Evolutionary conservation across 257 asterid species (phyloP).

Genomic region (Solanum microdontum): DNA sequence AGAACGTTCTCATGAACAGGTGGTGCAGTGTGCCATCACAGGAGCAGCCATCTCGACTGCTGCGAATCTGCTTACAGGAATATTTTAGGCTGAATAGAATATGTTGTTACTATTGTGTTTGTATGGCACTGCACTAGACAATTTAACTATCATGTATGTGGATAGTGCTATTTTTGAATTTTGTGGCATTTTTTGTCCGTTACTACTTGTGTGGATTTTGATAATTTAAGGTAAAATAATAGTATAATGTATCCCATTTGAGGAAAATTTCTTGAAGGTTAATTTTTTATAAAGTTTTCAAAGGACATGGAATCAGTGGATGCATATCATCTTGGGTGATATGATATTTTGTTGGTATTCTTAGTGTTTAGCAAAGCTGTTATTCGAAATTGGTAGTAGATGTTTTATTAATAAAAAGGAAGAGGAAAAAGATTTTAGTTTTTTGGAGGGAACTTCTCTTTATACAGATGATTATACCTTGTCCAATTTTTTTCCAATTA

Average conservation of each 20-base stretch:
- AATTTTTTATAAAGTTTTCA: neutral
- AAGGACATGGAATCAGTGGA: neutral
- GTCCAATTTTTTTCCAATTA: too few relatives aligned
- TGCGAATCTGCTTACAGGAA: constrained; percentile 72
- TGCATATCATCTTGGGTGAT: neutral
- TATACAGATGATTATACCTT: too few relatives aligned
- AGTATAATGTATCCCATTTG: neutral
- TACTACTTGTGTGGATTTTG: neutral
- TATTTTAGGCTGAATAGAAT: constrained; percentile 23
- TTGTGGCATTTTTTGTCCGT: neutral
- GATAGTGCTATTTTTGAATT: neutral
- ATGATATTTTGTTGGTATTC: neutral
- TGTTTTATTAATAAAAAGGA: neutral
- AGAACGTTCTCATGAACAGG: constrained; percentile 59
- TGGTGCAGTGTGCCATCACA: constrained; percentile 74
- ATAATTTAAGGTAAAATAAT: neutral
- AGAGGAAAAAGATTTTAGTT: neutral
- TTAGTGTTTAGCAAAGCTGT: too few relatives aligned
- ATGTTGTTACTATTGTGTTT: neutral
- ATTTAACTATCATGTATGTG: neutral
- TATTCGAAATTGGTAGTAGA: too few relatives aligned
- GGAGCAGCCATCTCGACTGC: constrained; percentile 93
- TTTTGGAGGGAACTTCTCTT: neutral
- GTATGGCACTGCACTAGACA: neutral
- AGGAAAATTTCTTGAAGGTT: neutral